Conservation (phyloP, 2,329 filamentous ascomycete genomes). For the Phialemoniopsis sp. region DNA sequence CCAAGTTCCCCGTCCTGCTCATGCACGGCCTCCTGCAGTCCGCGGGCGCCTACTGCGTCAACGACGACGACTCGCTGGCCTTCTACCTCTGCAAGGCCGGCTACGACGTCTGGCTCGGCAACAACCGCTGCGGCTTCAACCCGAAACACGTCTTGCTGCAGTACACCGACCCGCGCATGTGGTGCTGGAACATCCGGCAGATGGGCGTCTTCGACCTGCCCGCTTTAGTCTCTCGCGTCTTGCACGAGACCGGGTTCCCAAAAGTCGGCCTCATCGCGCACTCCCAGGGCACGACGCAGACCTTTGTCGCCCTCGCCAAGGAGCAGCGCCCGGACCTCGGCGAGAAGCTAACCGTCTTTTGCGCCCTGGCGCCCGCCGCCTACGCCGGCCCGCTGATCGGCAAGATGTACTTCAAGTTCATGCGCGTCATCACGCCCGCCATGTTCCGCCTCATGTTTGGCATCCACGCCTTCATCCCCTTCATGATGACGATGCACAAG, state of each 20-base stretch:
- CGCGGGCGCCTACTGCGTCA: slow-evolving; percentile 82
- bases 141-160: slow-evolving; percentile 71
- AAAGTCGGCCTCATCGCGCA: slow-evolving; percentile 83
- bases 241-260: slow-evolving; percentile 76
- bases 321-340: slow-evolving; percentile 85
- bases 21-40: slow-evolving; percentile 88
- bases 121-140: slow-evolving; percentile 83
- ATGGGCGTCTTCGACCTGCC: slow-evolving; percentile 89
- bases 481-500: slow-evolving; percentile 83
- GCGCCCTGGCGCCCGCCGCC: slow-evolving; percentile 82
- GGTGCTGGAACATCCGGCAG: slow-evolving; percentile 93
- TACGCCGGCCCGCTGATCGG: slow-evolving; percentile 85
- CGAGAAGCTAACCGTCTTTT: slow-evolving; percentile 81
- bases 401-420: slow-evolving; percentile 89
- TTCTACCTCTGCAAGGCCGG: slow-evolving; percentile 91
- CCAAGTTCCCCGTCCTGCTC: slow-evolving; percentile 78
- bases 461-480: slow-evolving; percentile 87
- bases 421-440: slow-evolving; percentile 71
- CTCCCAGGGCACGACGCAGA: slow-evolving; percentile 87
- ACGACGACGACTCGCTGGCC: slow-evolving; percentile 83
- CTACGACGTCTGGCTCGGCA: slow-evolving; percentile 93
- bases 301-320: slow-evolving; percentile 82
- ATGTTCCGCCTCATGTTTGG: slow-evolving; percentile 83
- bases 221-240: slow-evolving; percentile 73
- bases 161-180: slow-evolving; percentile 82